Conservation (phyloP, 176 grass and related monocot genomes). For the Echinochloa phyllopogon region DNA sequence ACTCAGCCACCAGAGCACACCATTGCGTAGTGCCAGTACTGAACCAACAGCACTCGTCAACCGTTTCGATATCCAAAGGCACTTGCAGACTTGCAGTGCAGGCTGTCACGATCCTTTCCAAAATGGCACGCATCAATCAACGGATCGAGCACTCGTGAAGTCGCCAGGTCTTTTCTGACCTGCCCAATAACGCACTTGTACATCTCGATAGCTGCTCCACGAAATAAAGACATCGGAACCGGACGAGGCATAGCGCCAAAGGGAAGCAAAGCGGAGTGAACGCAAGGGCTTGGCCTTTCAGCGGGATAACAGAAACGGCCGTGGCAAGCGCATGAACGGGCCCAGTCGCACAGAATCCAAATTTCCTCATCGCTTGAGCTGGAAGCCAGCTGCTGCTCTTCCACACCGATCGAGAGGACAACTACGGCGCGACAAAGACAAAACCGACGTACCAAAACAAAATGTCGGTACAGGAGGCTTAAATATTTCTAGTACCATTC, state of each 20-base stretch:
- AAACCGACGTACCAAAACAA: neutral
- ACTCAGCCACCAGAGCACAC: neutral
- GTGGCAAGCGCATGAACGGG: neutral
- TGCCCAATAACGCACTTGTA: neutral
- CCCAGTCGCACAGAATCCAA: neutral
- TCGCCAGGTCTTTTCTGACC: neutral
- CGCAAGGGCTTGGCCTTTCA: neutral
- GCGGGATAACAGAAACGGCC: neutral
- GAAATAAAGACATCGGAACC: slow-evolving; percentile 8
- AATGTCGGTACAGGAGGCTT: neutral
- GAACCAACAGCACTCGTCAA: neutral
- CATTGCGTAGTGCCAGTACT: neutral
- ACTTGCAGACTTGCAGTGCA: neutral
- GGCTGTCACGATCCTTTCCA: slow-evolving; percentile 7
- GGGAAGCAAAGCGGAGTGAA: slow-evolving; percentile 11
- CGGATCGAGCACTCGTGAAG: neutral
- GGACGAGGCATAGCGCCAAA: slow-evolving; percentile 23
- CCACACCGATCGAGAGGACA: slow-evolving; percentile 1
- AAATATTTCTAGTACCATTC: neutral
- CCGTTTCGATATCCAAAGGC: neutral
- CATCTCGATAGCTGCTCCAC: neutral
- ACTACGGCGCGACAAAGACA: neutral
- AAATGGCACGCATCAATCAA: neutral
- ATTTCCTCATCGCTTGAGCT: slow-evolving; percentile 32
- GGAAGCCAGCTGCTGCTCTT: slow-evolving; percentile 29